Base-by-base conservation (phyloP, 768 basidiomycete species). In the Scleroderma citrinum region DNA sequence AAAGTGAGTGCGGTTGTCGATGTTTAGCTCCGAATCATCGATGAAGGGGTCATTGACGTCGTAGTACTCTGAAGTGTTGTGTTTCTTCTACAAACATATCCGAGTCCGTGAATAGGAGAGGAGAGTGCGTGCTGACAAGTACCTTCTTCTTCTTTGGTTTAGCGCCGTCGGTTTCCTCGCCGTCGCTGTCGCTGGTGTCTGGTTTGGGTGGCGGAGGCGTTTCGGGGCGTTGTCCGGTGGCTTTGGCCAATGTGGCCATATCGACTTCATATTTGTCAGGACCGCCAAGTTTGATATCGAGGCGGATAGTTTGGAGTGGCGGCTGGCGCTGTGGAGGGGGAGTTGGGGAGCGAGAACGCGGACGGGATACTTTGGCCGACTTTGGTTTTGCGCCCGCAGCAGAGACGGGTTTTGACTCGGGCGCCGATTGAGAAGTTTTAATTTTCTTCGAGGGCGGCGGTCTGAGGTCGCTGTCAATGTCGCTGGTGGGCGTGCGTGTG, bases 21-120 rank as follows among this genome's bases (percentile, higher is more conserved):
- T 71, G 21, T 81, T 84, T 48, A 95, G 73, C 62, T 98, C 95
- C 2, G 92, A 91, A 69, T 99, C 96, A 74, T 99, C 96, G 61
- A 99, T 96, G 71, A 98, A 98, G 0, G 91, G 87, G 69, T 99
- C 96, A 0, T 76, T 71, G 17, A 84, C 74, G 70, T 99, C 95
- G 73, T 99, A 99, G 59, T 92, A 90, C 61, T 87, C 89, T 19
- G 80, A 69, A 0, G 74, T 72, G 1, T 67, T 63, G 49, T 73
- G 77, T 61, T 81, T 83, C 64, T 75, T 71, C 71, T 75, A 54
- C 19, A 40, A 30, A 44, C 16, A 35, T 1, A 29, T 34, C 64
- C 26, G 24, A 16, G 24, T 6, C 6, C 19, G 21, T 24, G 39
- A 6, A 20, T 41, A n/a, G 29, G 12, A 44, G 11, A 31, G 30